phyloP scores from a whole-genome alignment of 345 rosid genomes.

The Limnanthes douglasii region DNA sequence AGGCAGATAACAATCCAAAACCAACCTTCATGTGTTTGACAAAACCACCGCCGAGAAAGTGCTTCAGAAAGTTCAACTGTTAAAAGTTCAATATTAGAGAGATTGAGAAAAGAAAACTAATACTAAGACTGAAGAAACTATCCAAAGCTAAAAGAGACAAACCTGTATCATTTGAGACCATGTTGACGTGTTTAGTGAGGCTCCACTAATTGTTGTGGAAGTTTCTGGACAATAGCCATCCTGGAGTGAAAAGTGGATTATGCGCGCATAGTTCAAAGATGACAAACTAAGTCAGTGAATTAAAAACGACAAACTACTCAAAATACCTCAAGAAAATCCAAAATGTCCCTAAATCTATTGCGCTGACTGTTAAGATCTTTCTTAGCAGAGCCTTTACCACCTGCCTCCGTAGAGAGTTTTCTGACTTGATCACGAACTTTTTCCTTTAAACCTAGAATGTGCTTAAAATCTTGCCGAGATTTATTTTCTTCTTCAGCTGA shows the following conservation, averaged over 20 bases:
- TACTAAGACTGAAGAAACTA: too few relatives aligned
- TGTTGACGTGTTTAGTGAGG: constrained; percentile 36
- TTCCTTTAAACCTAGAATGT: constrained; percentile 51
- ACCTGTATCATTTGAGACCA: constrained; percentile 81
- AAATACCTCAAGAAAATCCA: constrained; percentile 64
- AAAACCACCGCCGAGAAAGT: constrained; percentile 84
- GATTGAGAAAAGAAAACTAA: neutral
- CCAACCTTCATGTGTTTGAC: constrained; percentile 91
- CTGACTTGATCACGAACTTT: constrained; percentile 59
- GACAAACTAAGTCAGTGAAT: neutral
- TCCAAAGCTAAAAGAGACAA: too few relatives aligned
- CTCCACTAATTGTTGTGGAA: constrained; percentile 65
- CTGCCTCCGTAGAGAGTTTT: constrained; percentile 74
- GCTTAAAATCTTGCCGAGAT: constrained; percentile 26
- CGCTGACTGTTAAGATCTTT: constrained; percentile 84
- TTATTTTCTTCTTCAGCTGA: constrained; percentile 31
- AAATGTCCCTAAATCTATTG: constrained; percentile 62
- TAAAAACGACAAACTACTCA: neutral
- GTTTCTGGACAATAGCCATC: constrained; percentile 44
- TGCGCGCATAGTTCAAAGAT: neutral
- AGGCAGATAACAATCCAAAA: too few relatives aligned
- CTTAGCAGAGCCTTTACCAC: constrained; percentile 88
- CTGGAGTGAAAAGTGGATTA: too few relatives aligned
- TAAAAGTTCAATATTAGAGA: too few relatives aligned
- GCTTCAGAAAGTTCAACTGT: constrained; percentile 83